Percentiles rank a stretch among this genome's conserved stretches.
Conservation (phyloP, 2,329 filamentous ascomycete genomes). For the Huntiella moniliformis region DNA sequence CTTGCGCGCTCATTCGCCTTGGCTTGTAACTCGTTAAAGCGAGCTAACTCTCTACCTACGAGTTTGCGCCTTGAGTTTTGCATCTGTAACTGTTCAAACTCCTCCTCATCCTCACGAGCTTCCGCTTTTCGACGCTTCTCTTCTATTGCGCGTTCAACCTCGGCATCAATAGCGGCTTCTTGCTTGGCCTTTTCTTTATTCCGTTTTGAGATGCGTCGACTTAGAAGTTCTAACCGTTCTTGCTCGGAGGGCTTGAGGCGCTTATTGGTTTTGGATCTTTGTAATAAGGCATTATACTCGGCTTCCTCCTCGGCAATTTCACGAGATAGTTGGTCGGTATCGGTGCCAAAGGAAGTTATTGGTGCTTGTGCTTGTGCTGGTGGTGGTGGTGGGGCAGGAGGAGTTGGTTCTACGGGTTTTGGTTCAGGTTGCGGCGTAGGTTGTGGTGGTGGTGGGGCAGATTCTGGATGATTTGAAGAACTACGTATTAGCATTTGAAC, state of each 20-base stretch:
- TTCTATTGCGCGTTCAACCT: conserved; percentile 4
- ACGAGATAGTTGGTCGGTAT: conserved; percentile 6
- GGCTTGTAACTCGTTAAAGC: conserved; percentile 6
- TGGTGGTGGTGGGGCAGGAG: conserved; percentile 1
- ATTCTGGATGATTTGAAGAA: neutral
- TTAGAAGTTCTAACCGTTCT: conserved; percentile 7
- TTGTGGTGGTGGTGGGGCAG: conserved; percentile 4
- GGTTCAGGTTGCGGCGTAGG: conserved; percentile 1
- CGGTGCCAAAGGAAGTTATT: neutral
- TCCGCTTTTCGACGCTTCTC: conserved; percentile 6
- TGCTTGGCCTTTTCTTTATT: conserved; percentile 11
- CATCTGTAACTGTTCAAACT: conserved; percentile 4
- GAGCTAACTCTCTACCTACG: conserved; percentile 1
- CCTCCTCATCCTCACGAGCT: neutral
- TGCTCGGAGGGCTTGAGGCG: conserved; percentile 2
- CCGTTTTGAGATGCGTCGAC: conserved; percentile 7
- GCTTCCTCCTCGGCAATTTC: conserved; percentile 9
- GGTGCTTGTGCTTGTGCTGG: conserved; percentile 4
- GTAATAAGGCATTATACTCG: neutral
- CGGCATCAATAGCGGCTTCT: conserved; percentile 9
- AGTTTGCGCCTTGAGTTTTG: conserved; percentile 1
- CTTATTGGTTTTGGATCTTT: neutral
- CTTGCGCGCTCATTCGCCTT: neutral
- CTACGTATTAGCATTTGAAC: neutral
- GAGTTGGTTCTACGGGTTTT: neutral